Evolutionary conservation across 108 stramenopile species (phyloP).

Genomic region (Hondaea fermentalgiana): DNA sequence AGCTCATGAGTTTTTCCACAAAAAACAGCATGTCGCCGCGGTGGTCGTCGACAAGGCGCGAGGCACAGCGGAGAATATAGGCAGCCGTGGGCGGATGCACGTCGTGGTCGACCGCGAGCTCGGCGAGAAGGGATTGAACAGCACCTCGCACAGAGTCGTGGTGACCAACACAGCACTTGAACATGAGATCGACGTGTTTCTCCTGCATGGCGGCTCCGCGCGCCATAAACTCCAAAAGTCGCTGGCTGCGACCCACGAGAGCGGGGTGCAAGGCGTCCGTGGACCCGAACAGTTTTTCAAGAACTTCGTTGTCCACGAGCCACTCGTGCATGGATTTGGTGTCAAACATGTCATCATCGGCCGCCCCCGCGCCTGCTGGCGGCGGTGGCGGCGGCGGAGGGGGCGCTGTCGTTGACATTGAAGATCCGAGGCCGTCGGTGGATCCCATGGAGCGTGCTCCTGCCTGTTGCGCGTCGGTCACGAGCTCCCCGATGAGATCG

Average conservation of each 20-base stretch:
- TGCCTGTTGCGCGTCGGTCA: neutral
- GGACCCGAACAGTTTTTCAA: conserved; percentile 5
- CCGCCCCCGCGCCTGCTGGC: neutral
- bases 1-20: neutral
- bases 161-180: conserved; percentile 6
- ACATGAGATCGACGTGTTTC: conserved; percentile 1
- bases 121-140: neutral
- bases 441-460: neutral
- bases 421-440: too few relatives aligned
- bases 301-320: neutral
- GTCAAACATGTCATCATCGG: neutral
- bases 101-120: neutral
- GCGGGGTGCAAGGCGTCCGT: conserved; percentile 1
- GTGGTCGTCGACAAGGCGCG: neutral
- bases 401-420: too few relatives aligned
- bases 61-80: neutral
- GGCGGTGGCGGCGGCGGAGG: neutral
- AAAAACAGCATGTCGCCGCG: conserved; percentile 10
- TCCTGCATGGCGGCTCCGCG: neutral
- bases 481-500: neutral
- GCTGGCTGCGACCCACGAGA: neutral
- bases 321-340: neutral
- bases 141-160: conserved; percentile 10
- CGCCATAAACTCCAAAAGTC: neutral
- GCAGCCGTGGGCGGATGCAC: neutral